Evolutionary conservation across 768 basidiomycete species (phyloP).

Genomic region (Panus rudis): DNA sequence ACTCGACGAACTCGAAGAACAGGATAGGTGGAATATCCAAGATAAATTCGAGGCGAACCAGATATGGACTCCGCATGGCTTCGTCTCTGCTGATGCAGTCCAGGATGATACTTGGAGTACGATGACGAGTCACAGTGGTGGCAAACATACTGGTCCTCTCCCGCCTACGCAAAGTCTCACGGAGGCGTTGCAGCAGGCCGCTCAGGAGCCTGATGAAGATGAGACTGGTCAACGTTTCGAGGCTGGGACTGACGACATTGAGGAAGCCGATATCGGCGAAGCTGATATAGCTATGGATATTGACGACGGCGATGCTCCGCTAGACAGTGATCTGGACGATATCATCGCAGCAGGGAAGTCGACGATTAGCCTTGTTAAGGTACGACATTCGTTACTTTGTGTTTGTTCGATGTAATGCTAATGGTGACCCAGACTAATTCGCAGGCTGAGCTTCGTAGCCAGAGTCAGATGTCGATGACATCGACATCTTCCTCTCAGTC

Average conservation of each 20-base stretch:
- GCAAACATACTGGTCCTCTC: slow-evolving; percentile 12
- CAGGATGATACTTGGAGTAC: slow-evolving; percentile 78
- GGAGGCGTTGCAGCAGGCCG: slow-evolving; percentile 3
- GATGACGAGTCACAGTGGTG: slow-evolving; percentile 24
- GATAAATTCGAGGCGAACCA: slow-evolving; percentile 50
- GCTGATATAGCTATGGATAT: slow-evolving; percentile 31
- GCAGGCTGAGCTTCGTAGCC: slow-evolving; percentile 29
- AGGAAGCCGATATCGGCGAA: slow-evolving; percentile 14
- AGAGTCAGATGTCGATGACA: slow-evolving; percentile 50
- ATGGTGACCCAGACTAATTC: slow-evolving; percentile 3
- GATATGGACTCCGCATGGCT: slow-evolving; percentile 56
- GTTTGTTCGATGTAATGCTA: slow-evolving; percentile 8
- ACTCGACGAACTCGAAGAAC: slow-evolving; percentile 43
- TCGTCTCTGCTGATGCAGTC: slow-evolving; percentile 38
- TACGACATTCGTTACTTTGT: slow-evolving; percentile 9
- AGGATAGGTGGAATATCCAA: slow-evolving; percentile 72
- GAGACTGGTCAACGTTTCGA: slow-evolving; percentile 12
- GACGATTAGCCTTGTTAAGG: slow-evolving; percentile 28
- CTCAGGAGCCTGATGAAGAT: slow-evolving; percentile 10
- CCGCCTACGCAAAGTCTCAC: slow-evolving; percentile 10
- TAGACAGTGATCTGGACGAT: slow-evolving; percentile 34
- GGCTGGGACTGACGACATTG: slow-evolving; percentile 6
- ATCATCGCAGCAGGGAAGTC: slow-evolving; percentile 32
- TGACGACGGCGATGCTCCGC: slow-evolving; percentile 30
- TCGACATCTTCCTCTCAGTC: slow-evolving; percentile 29